Base-by-base conservation (phyloP, 2,329 filamentous ascomycete genomes). In the Ramichloridium luteum region DNA sequence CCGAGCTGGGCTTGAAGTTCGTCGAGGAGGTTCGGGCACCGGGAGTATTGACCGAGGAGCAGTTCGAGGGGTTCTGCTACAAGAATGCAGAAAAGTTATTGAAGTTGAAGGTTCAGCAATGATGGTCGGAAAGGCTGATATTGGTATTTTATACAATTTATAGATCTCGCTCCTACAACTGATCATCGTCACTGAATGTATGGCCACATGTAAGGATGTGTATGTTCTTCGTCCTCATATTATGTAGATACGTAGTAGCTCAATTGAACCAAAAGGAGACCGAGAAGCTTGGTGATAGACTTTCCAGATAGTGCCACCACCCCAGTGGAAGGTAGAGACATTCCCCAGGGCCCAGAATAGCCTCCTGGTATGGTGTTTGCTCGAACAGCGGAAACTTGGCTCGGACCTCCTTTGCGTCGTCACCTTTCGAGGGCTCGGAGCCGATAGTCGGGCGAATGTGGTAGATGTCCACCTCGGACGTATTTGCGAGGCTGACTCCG, bases 251-350 rank as follows among this genome's bases (percentile, higher is more conserved):
- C n/a, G n/a, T n/a, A n/a, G n/a, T 29, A 8, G 18, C 37, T 51
- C 49, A 70, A 40, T 81, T 80, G 80, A 83, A 98, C 90, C 90
- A 98, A 51, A 94, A 96, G 51, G 85, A 94, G 9, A 96, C 85
- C 45, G 86, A 94, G 50, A 93, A 86, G 51, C 88, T 93, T 13
- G 82, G 73, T 35, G 74, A 84, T 48, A 96, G 53, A 30, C 84
- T 84, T 37, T 81, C 68, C 3, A 96, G 82, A 56, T 94, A 96
- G 62, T 98, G 90, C 90, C 90, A 98, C 88, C 90, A 98, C 1
- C 88, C 90, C 4, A 83, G 68, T 0, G 90, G 90, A 32, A 98
- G 82, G 53, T 93, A 90, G 32, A 98, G 54, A 41, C 76, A 80
- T 32, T 98, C 85, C 0, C 88, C 90, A 1, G 80, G 78, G 16